Evolutionary conservation across 192 early-diverging fungal species (phyloP), one percentile per base, ranked within the genome.

Genomic region (Physocladia obscura): DNA sequence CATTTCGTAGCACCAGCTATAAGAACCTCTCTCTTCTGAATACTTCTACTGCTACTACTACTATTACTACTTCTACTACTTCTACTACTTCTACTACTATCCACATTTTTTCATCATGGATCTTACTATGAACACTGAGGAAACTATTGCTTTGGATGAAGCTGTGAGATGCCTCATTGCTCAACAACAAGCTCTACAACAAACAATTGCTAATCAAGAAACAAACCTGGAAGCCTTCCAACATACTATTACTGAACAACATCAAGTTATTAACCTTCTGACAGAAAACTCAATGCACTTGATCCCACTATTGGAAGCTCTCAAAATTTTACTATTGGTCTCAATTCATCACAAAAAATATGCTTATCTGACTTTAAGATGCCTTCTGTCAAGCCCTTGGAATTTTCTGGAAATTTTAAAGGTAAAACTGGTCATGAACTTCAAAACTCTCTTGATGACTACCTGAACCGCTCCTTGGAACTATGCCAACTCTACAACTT

Each of bases 1-100:
- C 51, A 54, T 54, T 54, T 54, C n/a, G 51, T 54, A 54, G 51
- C 51, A 54, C 27, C 51, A 26, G 51, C 51, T n/a, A 47, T 8
- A 47, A 13, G 44, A 19, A 44, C 8, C 19, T 44, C 19, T 19
- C 40, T 44, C 40, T 19, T 19, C 8, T 44, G 40, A 13, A 8
- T 8, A n/a, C 40, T 44, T 19, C 40, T 44, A 44, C 19, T 19
- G 11, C 8, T 13, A n/a, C 8, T 19, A 8, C 8, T 13, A n/a
- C 8, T 19, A 8, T 13, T 13, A n/a, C 8, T 19, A 44, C 19
- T 8, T 44, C 40, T 19, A 44, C 8, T 19, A n/a, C 19, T 8
- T 19, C 8, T 44, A n/a, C 40, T 44, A n/a, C 40, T 19, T 19
- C 40, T 44, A 44, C 40, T 44, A 8, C 40, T 44, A n/a, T 13